phyloP scores from a whole-genome alignment of 2,329 filamentous ascomycete genomes.

The Dothideomycetes sp. region DNA sequence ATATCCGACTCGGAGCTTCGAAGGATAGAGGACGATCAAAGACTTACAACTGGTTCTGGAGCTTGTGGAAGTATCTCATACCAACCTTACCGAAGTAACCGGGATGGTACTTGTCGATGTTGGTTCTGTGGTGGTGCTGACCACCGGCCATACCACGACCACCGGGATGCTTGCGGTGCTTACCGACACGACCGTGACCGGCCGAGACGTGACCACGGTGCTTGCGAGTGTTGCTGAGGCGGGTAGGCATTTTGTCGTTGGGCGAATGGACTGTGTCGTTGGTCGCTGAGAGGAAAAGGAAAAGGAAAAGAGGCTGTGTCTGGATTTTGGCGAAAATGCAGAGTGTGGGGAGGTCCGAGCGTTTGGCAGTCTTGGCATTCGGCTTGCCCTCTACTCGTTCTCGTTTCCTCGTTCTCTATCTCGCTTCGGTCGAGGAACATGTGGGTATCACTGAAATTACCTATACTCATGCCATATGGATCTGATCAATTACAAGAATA shows the following conservation, averaged over 20 bases:
- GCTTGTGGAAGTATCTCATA: constrained; percentile 76
- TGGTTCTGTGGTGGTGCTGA: constrained; percentile 96
- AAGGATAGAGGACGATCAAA: constrained; percentile 94
- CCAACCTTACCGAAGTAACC: constrained; percentile 81
- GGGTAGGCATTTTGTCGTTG: constrained; percentile 59
- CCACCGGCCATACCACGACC: constrained; percentile 88
- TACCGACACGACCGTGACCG: constrained; percentile 96
- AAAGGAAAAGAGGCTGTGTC: not conserved
- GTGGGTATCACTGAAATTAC: too few relatives aligned
- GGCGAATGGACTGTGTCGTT: constrained; percentile 13
- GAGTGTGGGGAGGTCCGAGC: too few relatives aligned
- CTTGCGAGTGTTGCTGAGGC: constrained; percentile 68
- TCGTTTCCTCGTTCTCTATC: too few relatives aligned
- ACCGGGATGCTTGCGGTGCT: constrained; percentile 87
- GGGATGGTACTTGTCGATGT: constrained; percentile 88
- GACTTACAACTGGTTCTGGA: constrained; percentile 97
- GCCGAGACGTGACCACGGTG: constrained; percentile 95
- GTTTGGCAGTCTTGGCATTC: too few relatives aligned
- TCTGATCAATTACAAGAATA: too few relatives aligned
- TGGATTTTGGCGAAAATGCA: too few relatives aligned
- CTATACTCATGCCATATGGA: too few relatives aligned
- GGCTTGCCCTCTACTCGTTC: too few relatives aligned
- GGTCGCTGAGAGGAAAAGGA: constrained; percentile 6
- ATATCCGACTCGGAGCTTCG: constrained; percentile 58
- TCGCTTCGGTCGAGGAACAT: too few relatives aligned